A percentile compares a stretch with the other conserved stretches of the same genome.
phyloP scores from a whole-genome alignment of 371 early-diverging fungal genomes.

The Apophysomyces ossiformis region DNA sequence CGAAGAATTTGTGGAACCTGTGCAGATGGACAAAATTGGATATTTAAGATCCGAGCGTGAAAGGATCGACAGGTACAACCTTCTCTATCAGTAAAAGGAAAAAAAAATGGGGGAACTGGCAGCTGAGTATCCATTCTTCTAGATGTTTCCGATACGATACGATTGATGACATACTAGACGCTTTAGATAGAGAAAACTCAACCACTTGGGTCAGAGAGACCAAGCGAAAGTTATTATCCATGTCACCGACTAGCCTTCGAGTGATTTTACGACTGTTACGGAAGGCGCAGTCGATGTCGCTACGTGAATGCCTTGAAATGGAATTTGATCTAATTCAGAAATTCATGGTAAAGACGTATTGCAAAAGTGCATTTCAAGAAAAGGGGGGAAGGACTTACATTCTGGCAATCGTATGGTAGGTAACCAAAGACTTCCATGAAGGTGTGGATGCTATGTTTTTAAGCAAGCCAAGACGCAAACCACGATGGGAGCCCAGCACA shows the following conservation, averaged over 20 bases:
- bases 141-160: slow-evolving; percentile 83
- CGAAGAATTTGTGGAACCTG: slow-evolving; percentile 79
- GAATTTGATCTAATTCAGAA: slow-evolving; percentile 82
- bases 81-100: too few relatives aligned
- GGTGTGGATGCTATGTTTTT: slow-evolving; percentile 43
- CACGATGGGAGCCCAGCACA: slow-evolving; percentile 17
- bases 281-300: slow-evolving; percentile 62
- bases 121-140: slow-evolving; percentile 33
- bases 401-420: not conserved
- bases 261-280: slow-evolving; percentile 83
- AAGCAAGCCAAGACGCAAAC: slow-evolving; percentile 21
- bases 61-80: slow-evolving; percentile 71
- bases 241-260: slow-evolving; percentile 89
- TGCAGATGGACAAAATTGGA: slow-evolving; percentile 32
- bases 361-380: not conserved
- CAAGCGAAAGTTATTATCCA: slow-evolving; percentile 59
- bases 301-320: slow-evolving; percentile 82
- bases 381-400: too few relatives aligned
- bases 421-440: slow-evolving; percentile 40
- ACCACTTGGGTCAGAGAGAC: slow-evolving; percentile 79
- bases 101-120: too few relatives aligned
- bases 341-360: not conserved
- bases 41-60: slow-evolving; percentile 66
- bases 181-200: slow-evolving; percentile 62
- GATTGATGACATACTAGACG: slow-evolving; percentile 80